Percentiles rank a stretch among this genome's conserved stretches.
phyloP scores from a whole-genome alignment of 2,329 filamentous ascomycete genomes.

The Colletotrichum sp. region DNA sequence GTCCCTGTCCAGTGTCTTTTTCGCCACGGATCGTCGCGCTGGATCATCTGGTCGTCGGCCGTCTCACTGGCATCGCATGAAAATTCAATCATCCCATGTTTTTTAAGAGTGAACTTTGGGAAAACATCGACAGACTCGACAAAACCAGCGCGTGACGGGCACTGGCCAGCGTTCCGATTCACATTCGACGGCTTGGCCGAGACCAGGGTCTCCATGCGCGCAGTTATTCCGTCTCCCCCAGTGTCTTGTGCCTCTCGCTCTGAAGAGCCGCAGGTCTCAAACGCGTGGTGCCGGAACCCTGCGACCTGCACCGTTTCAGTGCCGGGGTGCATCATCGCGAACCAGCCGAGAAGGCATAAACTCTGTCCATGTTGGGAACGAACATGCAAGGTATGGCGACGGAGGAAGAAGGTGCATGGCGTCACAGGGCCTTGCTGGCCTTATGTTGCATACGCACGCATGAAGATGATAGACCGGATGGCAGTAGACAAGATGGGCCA shows the following conservation, averaged over 20 bases:
- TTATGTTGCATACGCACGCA: background rate
- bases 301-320: conserved; percentile 35
- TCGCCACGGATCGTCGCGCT: conserved; percentile 4
- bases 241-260: background rate
- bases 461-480: conserved; percentile 17
- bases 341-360: conserved; percentile 8
- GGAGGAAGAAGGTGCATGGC: background rate
- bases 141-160: conserved; percentile 10
- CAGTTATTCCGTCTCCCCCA: background rate
- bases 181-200: conserved; percentile 11
- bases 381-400: conserved; percentile 10
- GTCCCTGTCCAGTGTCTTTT: background rate
- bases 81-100: conserved; percentile 7
- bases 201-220: background rate
- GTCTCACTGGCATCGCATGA: conserved; percentile 9
- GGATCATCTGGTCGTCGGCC: conserved; percentile 10
- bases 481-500: conserved; percentile 3
- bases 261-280: conserved; percentile 33
- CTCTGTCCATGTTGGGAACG: conserved; percentile 16
- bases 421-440: conserved; percentile 3
- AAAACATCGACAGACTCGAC: background rate
- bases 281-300: conserved; percentile 32
- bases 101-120: background rate
- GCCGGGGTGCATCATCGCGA: conserved; percentile 6
- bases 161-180: conserved; percentile 10